These are phyloP conservation scores for Jimgerdemannia flammicorona DNA, from an alignment of 192 early-diverging fungal species.

Conservation along the genomic window DNA sequence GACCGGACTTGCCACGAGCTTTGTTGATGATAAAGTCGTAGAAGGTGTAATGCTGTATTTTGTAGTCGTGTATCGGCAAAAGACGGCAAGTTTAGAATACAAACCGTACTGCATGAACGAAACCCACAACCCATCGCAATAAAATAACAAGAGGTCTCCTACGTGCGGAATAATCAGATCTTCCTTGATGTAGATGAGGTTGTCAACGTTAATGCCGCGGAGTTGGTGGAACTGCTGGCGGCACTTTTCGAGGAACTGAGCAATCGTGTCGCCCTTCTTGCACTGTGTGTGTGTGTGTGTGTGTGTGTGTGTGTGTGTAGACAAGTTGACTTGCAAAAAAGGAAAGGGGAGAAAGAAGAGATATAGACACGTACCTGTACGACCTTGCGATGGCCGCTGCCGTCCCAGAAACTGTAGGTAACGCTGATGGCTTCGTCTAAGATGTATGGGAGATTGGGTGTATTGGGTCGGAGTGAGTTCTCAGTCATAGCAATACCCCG, in stretches of 20 bases:
- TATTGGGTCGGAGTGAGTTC: not conserved
- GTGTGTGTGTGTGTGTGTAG: not conserved
- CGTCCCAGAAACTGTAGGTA: conserved; percentile 96
- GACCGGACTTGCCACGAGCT: conserved; percentile 93
- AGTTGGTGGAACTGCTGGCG: conserved; percentile 81
- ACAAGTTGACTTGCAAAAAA: not conserved
- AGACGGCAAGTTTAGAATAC: not conserved
- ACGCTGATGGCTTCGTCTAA: conserved; percentile 73
- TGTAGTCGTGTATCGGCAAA: not conserved
- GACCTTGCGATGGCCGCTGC: conserved; percentile 84
- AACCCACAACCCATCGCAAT: too few relatives aligned
- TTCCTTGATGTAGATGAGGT: conserved; percentile 91
- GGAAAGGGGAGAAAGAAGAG: not conserved
- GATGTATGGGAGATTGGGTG: not conserved
- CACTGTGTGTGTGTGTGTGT: conserved; percentile 35
- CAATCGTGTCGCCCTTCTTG: conserved; percentile 83
- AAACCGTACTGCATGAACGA: not conserved
- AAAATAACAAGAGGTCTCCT: conserved; percentile 13
- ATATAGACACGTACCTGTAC: conserved; percentile 47
- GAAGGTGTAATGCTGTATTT: conserved; percentile 64
- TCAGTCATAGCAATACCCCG: not conserved
- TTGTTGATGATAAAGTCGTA: conserved; percentile 97
- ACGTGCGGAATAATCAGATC: conserved; percentile 95
- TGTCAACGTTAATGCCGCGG: conserved; percentile 75
- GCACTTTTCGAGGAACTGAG: conserved; percentile 81